These are phyloP conservation scores for Trichoderma polysporum DNA, from an alignment of 2,329 filamentous ascomycete genomes.

Conservation along the genomic window DNA sequence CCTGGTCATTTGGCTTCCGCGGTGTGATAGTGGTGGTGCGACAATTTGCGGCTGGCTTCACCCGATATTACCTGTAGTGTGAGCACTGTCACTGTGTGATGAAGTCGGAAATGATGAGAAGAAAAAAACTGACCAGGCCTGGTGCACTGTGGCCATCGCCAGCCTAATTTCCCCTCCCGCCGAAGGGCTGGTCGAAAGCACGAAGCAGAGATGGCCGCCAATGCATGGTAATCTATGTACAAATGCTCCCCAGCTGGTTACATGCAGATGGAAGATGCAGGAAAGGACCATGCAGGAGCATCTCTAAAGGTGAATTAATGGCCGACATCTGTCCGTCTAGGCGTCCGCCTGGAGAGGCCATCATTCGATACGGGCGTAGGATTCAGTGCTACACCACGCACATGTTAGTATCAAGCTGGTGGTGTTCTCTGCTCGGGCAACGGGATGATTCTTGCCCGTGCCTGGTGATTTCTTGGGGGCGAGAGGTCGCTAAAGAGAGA, in stretches of 20 bases:
- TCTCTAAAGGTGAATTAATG: not conserved
- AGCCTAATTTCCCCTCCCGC: not conserved
- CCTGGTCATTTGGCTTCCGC: not conserved
- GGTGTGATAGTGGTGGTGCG: conserved; percentile 20
- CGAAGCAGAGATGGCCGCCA: not conserved
- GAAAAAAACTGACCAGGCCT: not conserved
- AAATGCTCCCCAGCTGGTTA: conserved; percentile 11
- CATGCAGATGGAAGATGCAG: conserved; percentile 17
- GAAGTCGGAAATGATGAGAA: conserved; percentile 6
- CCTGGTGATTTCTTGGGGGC: not conserved
- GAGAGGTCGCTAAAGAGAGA: conserved; percentile 3
- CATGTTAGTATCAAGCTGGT: conserved; percentile 1
- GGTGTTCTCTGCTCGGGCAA: conserved; percentile 15
- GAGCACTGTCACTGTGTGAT: not conserved
- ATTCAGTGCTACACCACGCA: conserved; percentile 18
- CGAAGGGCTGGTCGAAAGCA: conserved; percentile 8
- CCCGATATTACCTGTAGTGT: conserved; percentile 10
- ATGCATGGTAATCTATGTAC: conserved; percentile 4
- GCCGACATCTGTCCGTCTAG: conserved; percentile 17
- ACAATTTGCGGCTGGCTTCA: conserved; percentile 18
- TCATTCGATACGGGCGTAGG: conserved; percentile 9
- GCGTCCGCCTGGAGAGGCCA: not conserved
- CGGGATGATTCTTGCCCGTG: conserved; percentile 10
- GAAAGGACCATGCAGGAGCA: conserved; percentile 11
- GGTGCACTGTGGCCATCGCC: not conserved